A percentile compares a stretch with the other conserved stretches of the same genome.
phyloP scores from a whole-genome alignment of 352 stramenopile genomes.

The Pythium sp. region DNA sequence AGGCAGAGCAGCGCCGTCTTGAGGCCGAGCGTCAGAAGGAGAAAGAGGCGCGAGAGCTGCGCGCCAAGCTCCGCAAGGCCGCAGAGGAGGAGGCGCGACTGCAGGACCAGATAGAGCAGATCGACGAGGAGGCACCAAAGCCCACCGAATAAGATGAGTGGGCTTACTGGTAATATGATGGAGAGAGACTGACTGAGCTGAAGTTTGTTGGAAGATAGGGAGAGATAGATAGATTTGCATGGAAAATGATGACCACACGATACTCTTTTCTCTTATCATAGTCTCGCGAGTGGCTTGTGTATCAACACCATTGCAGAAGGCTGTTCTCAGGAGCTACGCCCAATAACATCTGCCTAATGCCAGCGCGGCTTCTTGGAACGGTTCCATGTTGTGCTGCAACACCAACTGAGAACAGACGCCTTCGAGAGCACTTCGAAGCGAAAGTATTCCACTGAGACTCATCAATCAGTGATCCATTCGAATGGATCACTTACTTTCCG shows the following conservation, averaged over 20 bases:
- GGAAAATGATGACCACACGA: not conserved
- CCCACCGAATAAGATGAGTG: not conserved
- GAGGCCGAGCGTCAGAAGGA: slow-evolving; percentile 47
- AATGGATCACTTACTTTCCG: not conserved
- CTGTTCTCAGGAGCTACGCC: not conserved
- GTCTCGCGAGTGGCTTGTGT: not conserved
- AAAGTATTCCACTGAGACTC: not conserved
- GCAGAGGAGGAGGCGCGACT: slow-evolving; percentile 23
- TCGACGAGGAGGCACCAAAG: not conserved
- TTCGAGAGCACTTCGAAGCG: not conserved
- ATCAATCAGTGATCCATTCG: not conserved
- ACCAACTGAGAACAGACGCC: not conserved
- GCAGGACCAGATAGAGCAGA: slow-evolving; percentile 12
- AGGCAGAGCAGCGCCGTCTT: slow-evolving; percentile 23
- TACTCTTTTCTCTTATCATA: not conserved
- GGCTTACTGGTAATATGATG: not conserved
- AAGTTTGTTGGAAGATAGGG: not conserved
- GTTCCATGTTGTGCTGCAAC: not conserved
- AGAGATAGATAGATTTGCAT: slow-evolving; percentile 4
- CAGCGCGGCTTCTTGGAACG: not conserved
- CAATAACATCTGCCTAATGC: not conserved
- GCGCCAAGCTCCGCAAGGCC: slow-evolving; percentile 44
- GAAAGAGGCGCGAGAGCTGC: slow-evolving; percentile 48
- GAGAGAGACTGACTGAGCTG: not conserved
- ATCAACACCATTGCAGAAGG: not conserved